Base-by-base conservation (phyloP, 495 filamentous ascomycete genomes). In the Astrothelium subdiscretum region DNA sequence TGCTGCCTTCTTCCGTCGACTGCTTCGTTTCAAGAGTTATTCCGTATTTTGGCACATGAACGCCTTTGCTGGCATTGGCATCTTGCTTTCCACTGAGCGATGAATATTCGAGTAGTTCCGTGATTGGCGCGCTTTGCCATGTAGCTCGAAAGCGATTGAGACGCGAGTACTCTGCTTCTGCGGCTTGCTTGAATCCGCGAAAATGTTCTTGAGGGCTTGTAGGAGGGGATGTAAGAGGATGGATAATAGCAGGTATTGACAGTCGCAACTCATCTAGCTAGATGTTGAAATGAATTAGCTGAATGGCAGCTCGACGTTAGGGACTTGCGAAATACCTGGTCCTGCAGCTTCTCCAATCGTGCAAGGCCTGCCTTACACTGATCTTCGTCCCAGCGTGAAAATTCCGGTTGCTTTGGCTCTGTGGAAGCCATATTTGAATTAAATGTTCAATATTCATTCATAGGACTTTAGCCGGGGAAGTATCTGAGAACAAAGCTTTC, bases 321-420 rank as follows among this genome's bases (percentile, higher is more conserved):
- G 31, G 32, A 40, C 18, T 52, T 12, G 31, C 11, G 29, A 59
- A 48, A 11, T 42, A 66, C 67, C 43, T 70, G 63, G 32, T 65
- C 48, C 43, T 68, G 68, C 1, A 72, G 64, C 12, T 57, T 20
- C 32, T 72, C 70, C 11, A 72, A 64, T 8, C 64, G 62, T 32
- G 68, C 66, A 32, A 72, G 68, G 24, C 62, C 70, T 32, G 64
- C 58, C 44, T 51, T 65, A 43, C 64, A 68, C 40, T 64, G 68
- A 29, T 54, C 62, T 63, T 72, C 70, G 29, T 70, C 70, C 68
- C 65, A 69, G 22, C 13, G 13, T 32, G 60, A n/a, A 15, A 24
- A 31, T 15, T 57, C 48, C 2, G 15, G n/a, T 13, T 12, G 43
- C 11, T 54, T 29, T 29, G 60, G 8, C n/a, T 54, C 26, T 11